phyloP scores from a whole-genome alignment of 2,329 filamentous ascomycete species.

The Penicillium brevicompactum region DNA sequence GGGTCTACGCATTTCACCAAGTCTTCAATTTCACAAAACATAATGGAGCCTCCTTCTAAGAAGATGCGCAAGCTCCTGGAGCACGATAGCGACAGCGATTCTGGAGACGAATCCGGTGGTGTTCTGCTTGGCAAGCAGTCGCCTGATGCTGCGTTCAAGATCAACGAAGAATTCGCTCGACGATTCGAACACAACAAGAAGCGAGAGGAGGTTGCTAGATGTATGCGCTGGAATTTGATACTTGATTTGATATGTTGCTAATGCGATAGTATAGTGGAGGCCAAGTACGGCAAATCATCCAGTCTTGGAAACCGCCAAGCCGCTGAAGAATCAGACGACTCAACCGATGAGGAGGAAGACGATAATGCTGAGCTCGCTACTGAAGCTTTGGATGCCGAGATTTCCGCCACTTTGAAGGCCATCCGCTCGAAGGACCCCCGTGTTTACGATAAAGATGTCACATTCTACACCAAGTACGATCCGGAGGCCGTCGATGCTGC shows the following conservation, averaged over 20 bases:
- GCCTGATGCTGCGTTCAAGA: constrained; percentile 61
- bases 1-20: constrained; percentile 8
- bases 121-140: constrained; percentile 36
- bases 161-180: constrained; percentile 87
- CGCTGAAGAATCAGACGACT: constrained; percentile 56
- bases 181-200: constrained; percentile 98
- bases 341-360: constrained; percentile 79
- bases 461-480: constrained; percentile 73
- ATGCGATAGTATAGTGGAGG: constrained; percentile 67
- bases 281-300: constrained; percentile 69
- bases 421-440: constrained; percentile 89
- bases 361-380: constrained; percentile 87
- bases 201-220: constrained; percentile 74
- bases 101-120: constrained; percentile 44
- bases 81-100: constrained; percentile 43
- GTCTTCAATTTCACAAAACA: constrained; percentile 9
- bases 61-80: constrained; percentile 44
- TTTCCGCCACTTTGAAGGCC: constrained; percentile 81
- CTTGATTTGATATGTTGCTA: constrained; percentile 3
- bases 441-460: constrained; percentile 78
- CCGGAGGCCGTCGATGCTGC: constrained; percentile 46
- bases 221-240: constrained; percentile 26
- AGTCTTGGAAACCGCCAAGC: constrained; percentile 41
- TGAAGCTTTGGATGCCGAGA: constrained; percentile 80
- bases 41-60: constrained; percentile 47